Base-by-base conservation (phyloP, 805 yeast species). In the Sugiyamaella boreocaroliniensis region DNA sequence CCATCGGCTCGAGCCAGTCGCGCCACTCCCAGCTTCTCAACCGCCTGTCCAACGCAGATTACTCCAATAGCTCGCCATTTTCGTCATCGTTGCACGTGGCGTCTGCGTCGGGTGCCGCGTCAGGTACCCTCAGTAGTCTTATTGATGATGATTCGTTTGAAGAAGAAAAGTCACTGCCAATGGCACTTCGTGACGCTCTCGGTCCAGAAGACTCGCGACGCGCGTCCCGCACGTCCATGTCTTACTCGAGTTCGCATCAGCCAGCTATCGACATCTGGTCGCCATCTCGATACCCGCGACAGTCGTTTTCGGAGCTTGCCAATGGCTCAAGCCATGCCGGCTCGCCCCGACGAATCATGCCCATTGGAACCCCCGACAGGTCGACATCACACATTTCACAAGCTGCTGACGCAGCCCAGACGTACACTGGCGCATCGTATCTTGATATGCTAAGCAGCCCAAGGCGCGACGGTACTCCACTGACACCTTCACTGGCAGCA, bases 81-180 rank as follows among this genome's bases (percentile, higher is more conserved):
- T 5, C 10, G 3, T 32, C 37, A 3, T 32, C 37, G 12, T 4
- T 32, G 37, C 37, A 32, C 8, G n/a, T 14, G 12, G 37, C n/a
- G 4, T 32, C 37, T 4, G 37, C 4, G n/a, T 32, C 37, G 8
- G 37, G 37, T 14, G 11, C 37, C 8, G 37, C 8, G 8, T 32
- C 37, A 4, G 37, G 37, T 14, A 14, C 37, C 2, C 37, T 32
- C 11, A 32, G 37, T 14, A 32, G 37, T 14, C 37, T 32, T 14
- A 32, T 32, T 37, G 69, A 62, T 47, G 75, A 65, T 50, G 69
- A 67, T 40, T 70, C 75, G 6, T 78, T 71, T 63, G 86, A 79
- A 46, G 90, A 86, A 58, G 95, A 86, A 32, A 32, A 32, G n/a
- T 32, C 51, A 41, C 8, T 29, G 40, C 14, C 46, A 20, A 14